Evolutionary conservation across 2,329 filamentous ascomycete species (phyloP), one percentile per base, ranked within the genome.

Genomic region (Alternaria infectoria): DNA sequence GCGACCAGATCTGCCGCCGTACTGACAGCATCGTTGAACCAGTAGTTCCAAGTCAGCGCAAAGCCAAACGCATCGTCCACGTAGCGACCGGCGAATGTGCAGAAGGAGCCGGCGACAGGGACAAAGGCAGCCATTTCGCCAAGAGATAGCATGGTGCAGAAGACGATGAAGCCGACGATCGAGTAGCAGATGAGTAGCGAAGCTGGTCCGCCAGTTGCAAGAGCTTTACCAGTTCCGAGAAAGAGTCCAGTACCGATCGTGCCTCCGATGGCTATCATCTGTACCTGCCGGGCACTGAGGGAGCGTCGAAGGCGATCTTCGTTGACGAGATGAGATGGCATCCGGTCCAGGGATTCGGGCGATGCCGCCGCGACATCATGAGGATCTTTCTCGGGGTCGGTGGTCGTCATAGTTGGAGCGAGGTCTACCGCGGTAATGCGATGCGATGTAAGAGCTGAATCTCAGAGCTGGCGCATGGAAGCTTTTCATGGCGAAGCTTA

Each of bases 211-310:
- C 86, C 86, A 54, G 82, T 83, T 59, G 77, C 76, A 9, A 88
- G 78, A 21, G 86, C 85, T 66, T 80, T 78, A 62, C 86, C 86
- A 13, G 86, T 87, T 61, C 86, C 86, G 68, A 88, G 85, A 71
- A 88, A 88, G 74, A 88, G 85, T 70, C 86, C 86, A 65, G 86
- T 87, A 69, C 86, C 86, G 62, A 88, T 88, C 11, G 86, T 86
- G 58, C 86, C 86, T 65, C 86, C 86, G 15, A 88, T 87, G 57
- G 86, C 85, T 73, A 88, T 88, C 86, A 88, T 88, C 74, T 88
- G 85, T 56, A 88, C 79, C 72, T 88, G 87, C 57, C 87, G 83
- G 46, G 81, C 69, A 11, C 67, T 70, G 15, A 76, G 70, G 9
- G 71, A 69, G 54, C 73, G 71, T 17, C 69, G 68, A 19, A 74